Conservation (phyloP, 768 basidiomycete species). For the Leccinum obscurum region DNA sequence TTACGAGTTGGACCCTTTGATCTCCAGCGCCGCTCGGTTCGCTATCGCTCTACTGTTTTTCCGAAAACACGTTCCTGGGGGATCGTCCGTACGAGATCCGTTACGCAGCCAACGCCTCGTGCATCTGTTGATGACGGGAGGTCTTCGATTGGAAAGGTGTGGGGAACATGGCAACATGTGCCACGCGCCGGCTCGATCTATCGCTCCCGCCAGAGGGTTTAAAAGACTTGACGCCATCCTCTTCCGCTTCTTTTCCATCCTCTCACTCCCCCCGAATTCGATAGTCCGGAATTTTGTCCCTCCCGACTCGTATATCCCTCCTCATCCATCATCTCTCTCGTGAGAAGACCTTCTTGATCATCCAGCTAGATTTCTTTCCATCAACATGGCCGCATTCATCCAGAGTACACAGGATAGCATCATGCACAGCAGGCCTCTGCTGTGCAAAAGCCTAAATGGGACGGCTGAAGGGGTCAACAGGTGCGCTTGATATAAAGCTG, state of each 20-base stretch:
- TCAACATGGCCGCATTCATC: constrained; percentile 8
- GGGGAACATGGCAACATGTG: constrained; percentile 14
- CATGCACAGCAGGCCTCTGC: constrained; percentile 22
- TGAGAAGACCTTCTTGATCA: neutral
- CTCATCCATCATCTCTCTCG: neutral
- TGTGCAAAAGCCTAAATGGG: constrained; percentile 13
- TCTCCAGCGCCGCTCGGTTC: neutral
- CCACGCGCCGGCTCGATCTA: constrained; percentile 16
- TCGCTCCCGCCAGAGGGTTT: constrained; percentile 5
- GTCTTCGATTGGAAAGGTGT: constrained; percentile 21
- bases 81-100: constrained; percentile 4
- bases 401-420: constrained; percentile 12
- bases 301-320: neutral
- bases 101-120: constrained; percentile 25
- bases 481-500: constrained; percentile 21
- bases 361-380: neutral
- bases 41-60: neutral
- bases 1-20: neutral
- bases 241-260: neutral
- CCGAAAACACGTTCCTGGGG: constrained; percentile 11
- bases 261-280: neutral
- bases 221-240: constrained; percentile 3
- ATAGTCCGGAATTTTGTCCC: neutral
- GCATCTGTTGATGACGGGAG: constrained; percentile 21
- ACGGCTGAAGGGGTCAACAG: constrained; percentile 1